These are phyloP conservation scores for Withania somnifera DNA, from an alignment of 305 asterid genomes.

Conservation along the genomic window DNA sequence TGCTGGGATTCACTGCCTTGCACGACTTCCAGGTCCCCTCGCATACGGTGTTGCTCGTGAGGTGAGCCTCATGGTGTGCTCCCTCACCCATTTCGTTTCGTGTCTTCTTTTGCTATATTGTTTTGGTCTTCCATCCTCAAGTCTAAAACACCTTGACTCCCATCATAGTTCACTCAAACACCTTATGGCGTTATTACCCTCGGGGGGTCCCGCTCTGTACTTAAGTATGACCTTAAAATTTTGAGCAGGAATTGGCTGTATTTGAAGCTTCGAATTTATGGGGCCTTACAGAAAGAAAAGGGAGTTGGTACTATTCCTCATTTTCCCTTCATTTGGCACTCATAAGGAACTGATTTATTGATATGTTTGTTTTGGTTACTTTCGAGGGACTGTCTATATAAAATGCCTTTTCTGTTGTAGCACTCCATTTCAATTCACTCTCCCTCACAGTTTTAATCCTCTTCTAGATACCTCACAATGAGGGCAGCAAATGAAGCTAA, in stretches of 20 bases:
- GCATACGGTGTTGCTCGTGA: background rate
- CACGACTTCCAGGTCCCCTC: background rate
- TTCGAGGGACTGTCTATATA: background rate
- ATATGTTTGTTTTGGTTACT: background rate
- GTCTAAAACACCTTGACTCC: background rate
- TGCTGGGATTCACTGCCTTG: background rate
- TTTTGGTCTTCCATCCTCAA: background rate
- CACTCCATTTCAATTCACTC: background rate
- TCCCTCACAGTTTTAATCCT: background rate
- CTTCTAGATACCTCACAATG: slow-evolving; percentile 68
- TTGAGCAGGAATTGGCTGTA: background rate
- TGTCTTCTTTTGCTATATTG: background rate
- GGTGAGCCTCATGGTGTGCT: background rate
- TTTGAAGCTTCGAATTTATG: background rate
- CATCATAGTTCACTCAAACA: background rate
- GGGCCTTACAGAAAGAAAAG: background rate
- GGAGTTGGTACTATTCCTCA: background rate
- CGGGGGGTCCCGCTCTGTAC: background rate
- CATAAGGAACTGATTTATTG: background rate
- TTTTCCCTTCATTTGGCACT: background rate
- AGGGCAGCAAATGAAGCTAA: slow-evolving; percentile 76
- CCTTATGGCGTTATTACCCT: background rate
- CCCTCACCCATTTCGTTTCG: background rate
- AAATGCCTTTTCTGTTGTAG: background rate
- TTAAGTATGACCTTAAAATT: background rate